These are phyloP conservation scores for Echinochloa phyllopogon DNA, from an alignment of 176 grass and related monocot genomes.

Conservation along the genomic window DNA sequence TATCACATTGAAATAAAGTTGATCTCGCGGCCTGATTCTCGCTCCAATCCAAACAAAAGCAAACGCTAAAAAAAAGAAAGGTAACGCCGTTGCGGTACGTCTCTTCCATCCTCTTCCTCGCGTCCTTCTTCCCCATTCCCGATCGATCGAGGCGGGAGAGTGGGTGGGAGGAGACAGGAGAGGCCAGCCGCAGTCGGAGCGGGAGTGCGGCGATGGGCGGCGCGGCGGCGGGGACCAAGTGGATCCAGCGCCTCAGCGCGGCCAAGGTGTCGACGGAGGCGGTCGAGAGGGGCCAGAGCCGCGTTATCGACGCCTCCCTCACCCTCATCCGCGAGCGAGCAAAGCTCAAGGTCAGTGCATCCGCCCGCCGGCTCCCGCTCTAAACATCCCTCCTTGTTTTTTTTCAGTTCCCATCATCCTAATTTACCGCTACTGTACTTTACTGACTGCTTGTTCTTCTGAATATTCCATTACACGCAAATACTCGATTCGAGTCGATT, in stretches of 20 bases:
- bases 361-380: neutral
- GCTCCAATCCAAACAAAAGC: neutral
- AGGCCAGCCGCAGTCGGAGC: neutral
- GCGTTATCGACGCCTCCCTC: slow-evolving; percentile 95
- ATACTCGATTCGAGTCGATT: neutral
- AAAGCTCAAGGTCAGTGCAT: slow-evolving; percentile 73
- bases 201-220: slow-evolving; percentile 21
- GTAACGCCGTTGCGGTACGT: neutral
- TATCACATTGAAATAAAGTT: no score
- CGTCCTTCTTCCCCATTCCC: neutral
- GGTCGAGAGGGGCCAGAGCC: slow-evolving; percentile 79
- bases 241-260: slow-evolving; percentile 72
- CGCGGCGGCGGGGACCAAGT: slow-evolving; percentile 59
- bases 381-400: neutral
- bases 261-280: slow-evolving; percentile 65
- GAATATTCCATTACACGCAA: slow-evolving; percentile 1
- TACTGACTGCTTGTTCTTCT: neutral
- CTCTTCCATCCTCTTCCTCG: neutral
- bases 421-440: neutral
- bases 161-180: neutral
- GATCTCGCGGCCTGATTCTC: neutral
- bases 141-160: neutral
- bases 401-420: neutral
- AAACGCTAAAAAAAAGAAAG: neutral
- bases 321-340: slow-evolving; percentile 96